Evolutionary conservation across 2,329 filamentous ascomycete species (phyloP), one percentile per base, ranked within the genome.

Genomic region (Phialophora verrucosa): DNA sequence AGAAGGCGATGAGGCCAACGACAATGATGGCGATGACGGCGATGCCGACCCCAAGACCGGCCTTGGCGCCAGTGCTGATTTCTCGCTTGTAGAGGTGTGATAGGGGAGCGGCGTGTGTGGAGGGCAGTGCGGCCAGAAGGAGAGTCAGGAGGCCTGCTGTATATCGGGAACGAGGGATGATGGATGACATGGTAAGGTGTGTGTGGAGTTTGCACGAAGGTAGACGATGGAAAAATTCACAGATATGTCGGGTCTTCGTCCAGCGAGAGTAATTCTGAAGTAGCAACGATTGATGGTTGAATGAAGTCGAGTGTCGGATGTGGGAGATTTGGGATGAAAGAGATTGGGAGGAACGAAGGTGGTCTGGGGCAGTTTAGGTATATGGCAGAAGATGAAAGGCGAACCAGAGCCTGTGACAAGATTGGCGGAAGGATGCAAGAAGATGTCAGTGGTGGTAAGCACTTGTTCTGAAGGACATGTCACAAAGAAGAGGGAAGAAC

Each of bases 11-110:
- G 29, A 73, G 62, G 35, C 67, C 63, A 3, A 66, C 23, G 11
- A 69, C 31, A 8, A 72, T 51, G 55, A 73, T 44, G 53, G 63
- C 67, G 23, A 66, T 66, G 20, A 73, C 70, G 5, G 71, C 71
- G 49, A 71, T 70, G 53, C 71, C 71, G 42, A 73, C 65, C 25
- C 71, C 71, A 6, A 73, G 65, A 20, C 71, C 71, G 42, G 71
- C 71, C 69, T 70, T 69, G 60, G 71, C 70, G 50, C 71, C 71
- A 3, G 70, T 64, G 35, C 60, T 55, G 59, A 73, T 63, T 11
- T 64, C 54, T 58, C 71, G 70, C 65, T 69, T 72, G 42, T 62
- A 57, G 12, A 71, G 65, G 44, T 66, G 63, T 35, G 69, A 61
- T 49, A 71, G 25, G 1, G 69, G 70, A 44, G 67, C 59, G 17